Percentiles rank a stretch among this genome's conserved stretches.
These are phyloP conservation scores for Sporothrix protearum DNA, from an alignment of 2,329 filamentous ascomycete genomes.

Conservation along the genomic window DNA sequence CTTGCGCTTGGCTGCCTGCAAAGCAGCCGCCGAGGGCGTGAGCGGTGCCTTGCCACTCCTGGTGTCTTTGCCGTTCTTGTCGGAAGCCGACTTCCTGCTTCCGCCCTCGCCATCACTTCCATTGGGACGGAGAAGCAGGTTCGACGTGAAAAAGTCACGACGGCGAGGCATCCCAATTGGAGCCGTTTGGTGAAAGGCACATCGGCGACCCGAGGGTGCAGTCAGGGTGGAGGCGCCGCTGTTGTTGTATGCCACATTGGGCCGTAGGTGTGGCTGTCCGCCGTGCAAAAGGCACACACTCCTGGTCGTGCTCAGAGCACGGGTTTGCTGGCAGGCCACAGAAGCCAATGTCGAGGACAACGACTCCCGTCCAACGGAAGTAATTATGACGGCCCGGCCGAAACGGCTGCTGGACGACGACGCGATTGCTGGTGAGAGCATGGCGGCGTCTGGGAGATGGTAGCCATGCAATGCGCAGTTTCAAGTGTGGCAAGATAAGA, in stretches of 20 bases:
- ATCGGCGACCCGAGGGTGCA: not conserved
- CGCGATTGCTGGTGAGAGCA: conserved; percentile 22
- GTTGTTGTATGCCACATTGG: not conserved
- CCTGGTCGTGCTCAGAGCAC: not conserved
- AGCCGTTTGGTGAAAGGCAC: conserved; percentile 42
- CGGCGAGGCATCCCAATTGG: conserved; percentile 48
- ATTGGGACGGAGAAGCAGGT: conserved; percentile 50
- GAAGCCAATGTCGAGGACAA: not conserved
- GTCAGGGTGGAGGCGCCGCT: too few species aligned
- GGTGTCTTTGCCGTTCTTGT: not conserved
- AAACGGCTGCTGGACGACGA: conserved; percentile 14
- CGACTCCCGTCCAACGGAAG: not conserved
- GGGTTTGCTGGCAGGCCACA: not conserved
- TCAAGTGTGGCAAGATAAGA: not conserved
- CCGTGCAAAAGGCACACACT: not conserved
- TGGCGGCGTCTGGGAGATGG: not conserved
- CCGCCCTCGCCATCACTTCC: conserved; percentile 24
- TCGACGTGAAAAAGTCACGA: conserved; percentile 64
- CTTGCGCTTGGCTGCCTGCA: conserved; percentile 28
- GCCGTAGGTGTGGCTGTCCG: not conserved
- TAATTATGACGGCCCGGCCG: conserved; percentile 12
- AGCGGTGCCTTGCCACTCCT: conserved; percentile 21
- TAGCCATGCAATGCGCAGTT: conserved; percentile 12
- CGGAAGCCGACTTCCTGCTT: not conserved
- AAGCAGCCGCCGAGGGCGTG: not conserved